These are phyloP conservation scores for Camillea tinctor DNA, from an alignment of 2,329 filamentous ascomycete species.

Conservation along the genomic window DNA sequence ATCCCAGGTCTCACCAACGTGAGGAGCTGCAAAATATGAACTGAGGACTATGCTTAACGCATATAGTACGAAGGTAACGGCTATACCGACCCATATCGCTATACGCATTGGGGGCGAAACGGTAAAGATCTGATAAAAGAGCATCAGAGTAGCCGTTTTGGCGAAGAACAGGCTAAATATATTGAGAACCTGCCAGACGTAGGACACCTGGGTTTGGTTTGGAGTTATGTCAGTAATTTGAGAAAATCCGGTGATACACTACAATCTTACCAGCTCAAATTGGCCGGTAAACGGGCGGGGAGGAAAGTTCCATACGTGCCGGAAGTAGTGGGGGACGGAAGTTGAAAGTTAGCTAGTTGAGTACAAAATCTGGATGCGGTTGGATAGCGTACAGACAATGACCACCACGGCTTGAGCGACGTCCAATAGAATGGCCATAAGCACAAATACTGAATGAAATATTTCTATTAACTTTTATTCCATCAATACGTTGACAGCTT, in stretches of 20 bases:
- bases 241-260: neutral
- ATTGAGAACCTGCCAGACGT: conserved; percentile 6
- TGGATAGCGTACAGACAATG: conserved; percentile 3
- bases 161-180: conserved; percentile 12
- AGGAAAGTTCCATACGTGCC: conserved; percentile 9
- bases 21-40: conserved; percentile 7
- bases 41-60: conserved; percentile 3
- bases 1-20: conserved; percentile 8
- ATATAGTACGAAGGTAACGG: conserved; percentile 4
- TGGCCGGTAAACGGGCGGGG: conserved; percentile 6
- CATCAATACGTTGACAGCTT: no score
- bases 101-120: conserved; percentile 3
- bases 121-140: conserved; percentile 11
- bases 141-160: conserved; percentile 12
- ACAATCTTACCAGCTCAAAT: conserved; percentile 4
- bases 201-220: conserved; percentile 6
- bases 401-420: conserved; percentile 4
- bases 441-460: conserved; percentile 8
- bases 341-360: neutral
- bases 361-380: neutral
- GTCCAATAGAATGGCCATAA: conserved; percentile 4
- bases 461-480: no score
- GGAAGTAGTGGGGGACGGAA: conserved; percentile 4
- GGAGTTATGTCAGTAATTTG: neutral
- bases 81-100: conserved; percentile 14